These are phyloP conservation scores for Aeschynomene evenia DNA, from an alignment of 306 rosid species.

Conservation along the genomic window DNA sequence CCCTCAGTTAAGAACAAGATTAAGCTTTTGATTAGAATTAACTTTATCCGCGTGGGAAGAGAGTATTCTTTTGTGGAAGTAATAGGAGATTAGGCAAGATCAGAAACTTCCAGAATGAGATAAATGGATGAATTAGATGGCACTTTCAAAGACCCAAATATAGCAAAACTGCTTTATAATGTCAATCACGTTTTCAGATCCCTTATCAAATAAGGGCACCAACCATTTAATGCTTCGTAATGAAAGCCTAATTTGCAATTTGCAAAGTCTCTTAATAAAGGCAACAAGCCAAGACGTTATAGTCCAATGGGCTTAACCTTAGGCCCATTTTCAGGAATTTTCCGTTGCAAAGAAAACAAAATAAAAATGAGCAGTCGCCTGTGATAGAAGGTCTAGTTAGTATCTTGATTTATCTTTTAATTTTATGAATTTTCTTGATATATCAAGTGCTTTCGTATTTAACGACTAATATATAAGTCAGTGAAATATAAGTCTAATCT, in stretches of 20 bases:
- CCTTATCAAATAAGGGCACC: not conserved
- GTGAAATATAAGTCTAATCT: no score
- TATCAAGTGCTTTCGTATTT: no score
- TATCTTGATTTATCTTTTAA: no score
- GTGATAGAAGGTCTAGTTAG: no score
- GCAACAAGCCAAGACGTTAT: not conserved
- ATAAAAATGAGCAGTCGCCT: no score
- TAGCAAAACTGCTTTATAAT: constrained; percentile 12
- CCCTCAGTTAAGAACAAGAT: not conserved
- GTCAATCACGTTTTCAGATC: constrained; percentile 3
- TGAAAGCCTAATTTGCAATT: constrained; percentile 4
- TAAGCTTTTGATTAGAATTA: constrained; percentile 5
- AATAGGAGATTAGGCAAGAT: constrained; percentile 11
- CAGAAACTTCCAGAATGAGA: constrained; percentile 7
- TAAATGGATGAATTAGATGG: constrained; percentile 2
- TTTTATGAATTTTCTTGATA: no score
- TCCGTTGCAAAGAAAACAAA: not conserved
- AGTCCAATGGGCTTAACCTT: constrained; percentile 23
- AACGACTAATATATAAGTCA: no score
- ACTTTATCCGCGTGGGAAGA: not conserved
- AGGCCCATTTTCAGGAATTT: constrained; percentile 15
- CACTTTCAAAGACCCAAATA: not conserved
- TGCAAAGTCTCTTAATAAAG: not conserved
- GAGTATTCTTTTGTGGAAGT: not conserved
- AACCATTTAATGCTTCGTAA: not conserved